Conservation (phyloP, 2,329 filamentous ascomycete genomes). For the Atkinsonella hypoxylon region DNA sequence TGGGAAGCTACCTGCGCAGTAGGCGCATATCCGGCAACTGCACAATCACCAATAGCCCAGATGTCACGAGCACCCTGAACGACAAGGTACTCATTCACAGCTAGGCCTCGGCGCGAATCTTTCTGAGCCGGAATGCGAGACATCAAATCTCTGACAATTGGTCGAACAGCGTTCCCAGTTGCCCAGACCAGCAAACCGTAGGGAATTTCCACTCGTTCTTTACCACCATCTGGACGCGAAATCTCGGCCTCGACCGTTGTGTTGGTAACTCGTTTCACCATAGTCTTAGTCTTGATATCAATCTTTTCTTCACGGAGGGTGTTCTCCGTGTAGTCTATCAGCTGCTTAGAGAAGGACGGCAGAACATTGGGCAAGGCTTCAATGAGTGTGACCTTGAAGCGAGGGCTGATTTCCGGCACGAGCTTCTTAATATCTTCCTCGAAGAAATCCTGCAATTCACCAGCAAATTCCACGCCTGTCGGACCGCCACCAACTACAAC, state of each 20-base stretch:
- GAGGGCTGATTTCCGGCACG: constrained; percentile 86
- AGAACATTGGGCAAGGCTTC: constrained; percentile 94
- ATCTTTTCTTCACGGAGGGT: constrained; percentile 99
- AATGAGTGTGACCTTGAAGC: constrained; percentile 95
- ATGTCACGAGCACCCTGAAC: constrained; percentile 95
- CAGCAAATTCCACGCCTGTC: constrained; percentile 95
- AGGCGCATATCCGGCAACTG: constrained; percentile 92
- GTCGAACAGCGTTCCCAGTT: constrained; percentile 87
- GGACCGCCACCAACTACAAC: constrained; percentile 89
- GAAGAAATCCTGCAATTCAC: constrained; percentile 98
- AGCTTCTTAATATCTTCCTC: constrained; percentile 97
- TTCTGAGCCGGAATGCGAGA: constrained; percentile 85
- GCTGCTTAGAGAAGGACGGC: constrained; percentile 96
- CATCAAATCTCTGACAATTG: constrained; percentile 86
- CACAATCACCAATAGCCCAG: constrained; percentile 96
- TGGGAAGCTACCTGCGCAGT: constrained; percentile 94
- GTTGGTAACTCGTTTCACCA: constrained; percentile 94
- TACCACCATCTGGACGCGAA: constrained; percentile 70
- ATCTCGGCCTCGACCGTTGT: constrained; percentile 87
- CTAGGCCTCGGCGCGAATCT: constrained; percentile 85
- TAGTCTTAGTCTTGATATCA: constrained; percentile 93
- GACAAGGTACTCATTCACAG: constrained; percentile 97
- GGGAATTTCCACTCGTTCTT: constrained; percentile 69
- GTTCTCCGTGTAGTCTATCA: constrained; percentile 98
- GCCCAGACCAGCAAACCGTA: constrained; percentile 98